Evolutionary conservation across 805 yeast genomes (phyloP).

Genomic region (Metschnikowia amazonensis): DNA sequence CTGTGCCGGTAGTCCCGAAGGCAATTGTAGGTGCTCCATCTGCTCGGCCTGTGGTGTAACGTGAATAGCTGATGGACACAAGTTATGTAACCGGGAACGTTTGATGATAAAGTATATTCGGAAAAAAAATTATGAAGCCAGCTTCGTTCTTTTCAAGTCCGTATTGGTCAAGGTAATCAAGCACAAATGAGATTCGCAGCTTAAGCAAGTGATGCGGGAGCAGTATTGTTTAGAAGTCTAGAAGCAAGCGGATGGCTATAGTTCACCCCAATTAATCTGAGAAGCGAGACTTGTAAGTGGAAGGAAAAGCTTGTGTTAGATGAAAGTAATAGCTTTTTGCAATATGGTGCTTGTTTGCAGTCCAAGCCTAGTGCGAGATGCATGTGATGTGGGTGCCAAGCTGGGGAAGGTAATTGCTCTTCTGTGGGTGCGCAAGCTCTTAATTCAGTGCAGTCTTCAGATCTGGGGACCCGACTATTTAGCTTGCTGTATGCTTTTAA

Average conservation of each 20-base stretch:
- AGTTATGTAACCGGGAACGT: neutral
- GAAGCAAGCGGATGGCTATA: neutral
- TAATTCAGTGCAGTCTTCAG: neutral
- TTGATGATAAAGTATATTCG: too few species aligned
- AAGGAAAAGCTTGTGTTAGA: neutral
- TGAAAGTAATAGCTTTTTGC: neutral
- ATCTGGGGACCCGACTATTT: neutral
- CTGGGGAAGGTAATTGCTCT: constrained; percentile 1
- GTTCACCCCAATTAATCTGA: neutral
- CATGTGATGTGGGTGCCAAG: constrained; percentile 3
- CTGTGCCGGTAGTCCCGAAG: constrained; percentile 1
- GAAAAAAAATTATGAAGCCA: neutral
- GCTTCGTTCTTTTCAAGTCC: neutral
- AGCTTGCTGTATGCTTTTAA: too few species aligned
- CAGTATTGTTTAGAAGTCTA: neutral
- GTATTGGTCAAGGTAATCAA: neutral
- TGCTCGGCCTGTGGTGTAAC: neutral
- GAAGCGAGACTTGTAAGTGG: neutral
- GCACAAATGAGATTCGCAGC: constrained; percentile 5
- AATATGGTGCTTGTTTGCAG: neutral
- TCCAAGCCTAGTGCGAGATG: constrained; percentile 1
- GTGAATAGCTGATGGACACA: neutral
- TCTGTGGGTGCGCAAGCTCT: neutral
- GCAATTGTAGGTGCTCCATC: neutral
- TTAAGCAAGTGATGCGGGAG: neutral